Base-by-base conservation (phyloP, 2,329 filamentous ascomycete genomes). In the Alternaria burnsii region DNA sequence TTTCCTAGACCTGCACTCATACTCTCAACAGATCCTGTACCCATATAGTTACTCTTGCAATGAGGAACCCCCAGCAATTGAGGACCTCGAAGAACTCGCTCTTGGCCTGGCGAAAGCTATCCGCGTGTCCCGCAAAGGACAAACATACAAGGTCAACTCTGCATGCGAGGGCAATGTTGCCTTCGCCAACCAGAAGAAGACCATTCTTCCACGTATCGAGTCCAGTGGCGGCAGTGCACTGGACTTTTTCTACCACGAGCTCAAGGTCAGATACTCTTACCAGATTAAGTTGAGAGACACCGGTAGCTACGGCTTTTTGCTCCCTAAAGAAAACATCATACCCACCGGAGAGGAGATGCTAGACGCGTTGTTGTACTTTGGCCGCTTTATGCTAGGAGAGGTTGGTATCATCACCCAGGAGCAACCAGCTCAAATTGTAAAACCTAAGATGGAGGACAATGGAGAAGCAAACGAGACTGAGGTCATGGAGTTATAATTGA, bases 201-300 rank as follows among this genome's bases (percentile, higher is more conserved):
- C 65, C 2, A 60, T 81, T 6, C 79, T 83, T 22, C 82, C 83
- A 3, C 83, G 88, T 40, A 87, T 94, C 63, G 91, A 95, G 74
- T 86, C 86, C 0, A 88, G 89, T 4, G 94, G 94, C 40, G 94
- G 94, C 3, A 94, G 91, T 50, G 92, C 92, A 1, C 88, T 98
- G 42, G 95, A 98, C 79, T 98, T 92, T 88, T 97, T 99, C 79
- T 97, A 97, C 76, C 92, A 97, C 70, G 91, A 96, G 71, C 80
- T 98, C 62, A 83, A 85, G 47, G 91, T 94, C 18, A 89, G 88
- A 64, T 97, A 92, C 76, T 91, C 93, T 59, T 98, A 96, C 77
- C 95, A 98, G 82, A 90, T 95, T 80, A 98, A 98, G 81, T 83
- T 99, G 28, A 86, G 95, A 50, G 95, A 99, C 76, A 95, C 91